A percentile compares a stretch with the other conserved stretches of the same genome.
These are phyloP conservation scores for Flammula alnicola DNA, from an alignment of 1,284 basidiomycete species.

Conservation along the genomic window DNA sequence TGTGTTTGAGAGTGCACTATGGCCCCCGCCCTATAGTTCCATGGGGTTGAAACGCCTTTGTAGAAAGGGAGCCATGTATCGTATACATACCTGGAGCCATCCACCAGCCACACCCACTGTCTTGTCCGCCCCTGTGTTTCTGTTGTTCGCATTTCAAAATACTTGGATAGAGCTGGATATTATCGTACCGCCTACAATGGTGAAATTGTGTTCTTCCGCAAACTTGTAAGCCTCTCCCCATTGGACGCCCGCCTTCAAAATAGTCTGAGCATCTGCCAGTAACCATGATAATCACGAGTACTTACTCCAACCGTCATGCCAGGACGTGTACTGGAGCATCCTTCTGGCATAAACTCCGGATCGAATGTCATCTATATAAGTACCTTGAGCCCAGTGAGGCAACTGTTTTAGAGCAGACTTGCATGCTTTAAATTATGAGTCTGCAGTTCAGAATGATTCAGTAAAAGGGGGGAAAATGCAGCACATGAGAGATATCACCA, in stretches of 20 bases:
- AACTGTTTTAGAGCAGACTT: constrained; percentile 6
- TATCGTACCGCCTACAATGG: constrained; percentile 34
- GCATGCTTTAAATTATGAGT: constrained; percentile 45
- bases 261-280: constrained; percentile 4
- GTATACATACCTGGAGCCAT: constrained; percentile 11
- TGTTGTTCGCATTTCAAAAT: neutral
- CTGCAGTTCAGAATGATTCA: constrained; percentile 25
- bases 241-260: constrained; percentile 43
- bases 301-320: constrained; percentile 35
- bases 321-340: constrained; percentile 34
- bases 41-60: neutral
- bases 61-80: neutral
- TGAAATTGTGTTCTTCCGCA: constrained; percentile 41
- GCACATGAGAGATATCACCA: neutral
- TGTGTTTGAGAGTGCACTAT: constrained; percentile 42
- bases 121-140: constrained; percentile 15
- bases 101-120: constrained; percentile 24
- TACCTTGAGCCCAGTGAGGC: neutral
- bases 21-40: constrained; percentile 49
- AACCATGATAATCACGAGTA: neutral
- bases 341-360: constrained; percentile 36
- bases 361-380: constrained; percentile 36
- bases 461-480: neutral
- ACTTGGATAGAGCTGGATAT: neutral
- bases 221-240: constrained; percentile 44